Conservation (phyloP, 352 stramenopile genomes). For the Phytophthora ohioensis region DNA sequence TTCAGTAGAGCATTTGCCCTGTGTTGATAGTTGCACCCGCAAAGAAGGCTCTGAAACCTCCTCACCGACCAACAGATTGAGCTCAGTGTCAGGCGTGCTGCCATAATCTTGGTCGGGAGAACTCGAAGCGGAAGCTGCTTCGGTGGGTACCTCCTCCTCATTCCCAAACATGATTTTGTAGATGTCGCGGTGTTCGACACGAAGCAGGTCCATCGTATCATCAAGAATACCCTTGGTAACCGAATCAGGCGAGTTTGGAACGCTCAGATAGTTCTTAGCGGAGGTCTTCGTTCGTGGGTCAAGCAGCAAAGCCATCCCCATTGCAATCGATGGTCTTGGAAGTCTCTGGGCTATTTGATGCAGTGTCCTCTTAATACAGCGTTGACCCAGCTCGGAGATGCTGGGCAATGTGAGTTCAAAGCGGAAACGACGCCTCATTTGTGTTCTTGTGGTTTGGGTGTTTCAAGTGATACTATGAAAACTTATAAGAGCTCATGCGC, state of each 20-base stretch:
- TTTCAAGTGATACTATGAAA: neutral
- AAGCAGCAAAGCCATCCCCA: neutral
- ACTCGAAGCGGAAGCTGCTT: neutral
- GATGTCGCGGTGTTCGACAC: neutral
- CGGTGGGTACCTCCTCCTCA: neutral
- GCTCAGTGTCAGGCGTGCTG: conserved; percentile 6
- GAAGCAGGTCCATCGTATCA: neutral
- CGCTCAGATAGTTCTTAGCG: neutral
- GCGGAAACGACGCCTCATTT: neutral
- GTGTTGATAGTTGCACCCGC: conserved; percentile 4
- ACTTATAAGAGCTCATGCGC: conserved; percentile 3
- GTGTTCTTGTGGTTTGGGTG: neutral
- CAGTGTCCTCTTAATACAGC: neutral
- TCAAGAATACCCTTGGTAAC: neutral
- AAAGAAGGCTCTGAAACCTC: neutral
- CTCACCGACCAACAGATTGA: neutral
- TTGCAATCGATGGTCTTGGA: neutral
- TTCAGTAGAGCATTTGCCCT: neutral
- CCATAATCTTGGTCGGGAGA: neutral
- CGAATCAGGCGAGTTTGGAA: neutral
- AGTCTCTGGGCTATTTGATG: neutral
- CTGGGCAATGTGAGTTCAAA: neutral
- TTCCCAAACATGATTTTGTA: neutral
- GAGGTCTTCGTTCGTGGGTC: conserved; percentile 4
- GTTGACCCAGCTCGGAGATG: neutral